phyloP scores from a whole-genome alignment of 2,329 filamentous ascomycete species.

The Pseudovirgaria hyperparasitica region DNA sequence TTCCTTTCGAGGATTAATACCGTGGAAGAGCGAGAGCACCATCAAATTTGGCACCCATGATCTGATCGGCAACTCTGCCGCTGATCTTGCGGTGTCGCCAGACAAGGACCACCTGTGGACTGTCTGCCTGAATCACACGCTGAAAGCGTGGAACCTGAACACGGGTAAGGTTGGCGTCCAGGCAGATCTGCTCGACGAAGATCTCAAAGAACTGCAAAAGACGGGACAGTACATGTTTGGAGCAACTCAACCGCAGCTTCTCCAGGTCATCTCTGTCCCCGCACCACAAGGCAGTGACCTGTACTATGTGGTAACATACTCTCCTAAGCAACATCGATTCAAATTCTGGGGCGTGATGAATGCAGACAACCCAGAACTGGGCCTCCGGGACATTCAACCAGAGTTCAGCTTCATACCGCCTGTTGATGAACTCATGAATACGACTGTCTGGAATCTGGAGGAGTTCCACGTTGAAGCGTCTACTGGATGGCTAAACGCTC shows the following conservation, averaged over 20 bases:
- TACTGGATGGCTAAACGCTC: slow-evolving; percentile 24
- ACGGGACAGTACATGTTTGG: slow-evolving; percentile 64
- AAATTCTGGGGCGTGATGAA: slow-evolving; percentile 79
- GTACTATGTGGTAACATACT: slow-evolving; percentile 68
- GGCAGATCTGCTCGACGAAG: slow-evolving; percentile 62
- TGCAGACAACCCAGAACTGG: slow-evolving; percentile 42
- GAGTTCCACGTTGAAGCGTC: slow-evolving; percentile 30
- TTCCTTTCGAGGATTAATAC: slow-evolving; percentile 46
- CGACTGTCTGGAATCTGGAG: slow-evolving; percentile 38
- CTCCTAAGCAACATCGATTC: slow-evolving; percentile 80
- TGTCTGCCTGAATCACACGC: slow-evolving; percentile 74
- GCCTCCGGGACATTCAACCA: slow-evolving; percentile 61
- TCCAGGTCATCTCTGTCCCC: slow-evolving; percentile 55
- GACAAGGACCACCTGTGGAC: slow-evolving; percentile 53
- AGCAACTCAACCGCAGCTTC: slow-evolving; percentile 62
- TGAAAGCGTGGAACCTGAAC: slow-evolving; percentile 82
- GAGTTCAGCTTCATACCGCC: slow-evolving; percentile 51
- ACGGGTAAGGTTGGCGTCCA: slow-evolving; percentile 65
- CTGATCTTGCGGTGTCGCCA: slow-evolving; percentile 40
- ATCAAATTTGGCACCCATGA: slow-evolving; percentile 57
- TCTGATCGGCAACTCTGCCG: slow-evolving; percentile 45
- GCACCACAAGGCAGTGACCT: slow-evolving; percentile 33
- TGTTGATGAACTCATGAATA: slow-evolving; percentile 36
- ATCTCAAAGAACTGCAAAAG: slow-evolving; percentile 47
- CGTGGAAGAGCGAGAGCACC: slow-evolving; percentile 52